A percentile compares a stretch with the other conserved stretches of the same genome.
Evolutionary conservation across 1,139 yeast species (phyloP).

Genomic region (Yamadazyma dendronema): DNA sequence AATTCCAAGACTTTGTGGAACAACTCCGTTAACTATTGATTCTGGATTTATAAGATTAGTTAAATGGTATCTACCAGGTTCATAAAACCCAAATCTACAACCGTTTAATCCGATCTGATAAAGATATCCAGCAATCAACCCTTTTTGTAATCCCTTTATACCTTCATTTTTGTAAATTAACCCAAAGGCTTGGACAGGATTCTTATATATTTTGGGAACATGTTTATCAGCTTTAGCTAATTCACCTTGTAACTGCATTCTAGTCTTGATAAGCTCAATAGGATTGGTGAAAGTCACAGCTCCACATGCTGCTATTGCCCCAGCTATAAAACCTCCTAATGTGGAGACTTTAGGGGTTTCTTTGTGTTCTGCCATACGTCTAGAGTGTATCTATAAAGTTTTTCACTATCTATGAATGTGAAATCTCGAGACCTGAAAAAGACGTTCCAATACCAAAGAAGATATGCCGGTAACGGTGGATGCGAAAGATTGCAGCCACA

Average conservation of each 20-base stretch:
- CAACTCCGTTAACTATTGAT: slow-evolving; percentile 32
- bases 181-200: slow-evolving; percentile 80
- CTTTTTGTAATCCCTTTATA: slow-evolving; percentile 82
- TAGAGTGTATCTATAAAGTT: not conserved
- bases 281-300: slow-evolving; percentile 98
- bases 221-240: slow-evolving; percentile 50
- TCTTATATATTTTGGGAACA: slow-evolving; percentile 61
- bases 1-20: slow-evolving; percentile 58
- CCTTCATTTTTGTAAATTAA: slow-evolving; percentile 84
- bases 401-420: not conserved
- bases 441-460: not conserved
- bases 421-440: not conserved
- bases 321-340: slow-evolving; percentile 85
- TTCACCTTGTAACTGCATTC: slow-evolving; percentile 97
- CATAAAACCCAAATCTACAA: slow-evolving; percentile 89
- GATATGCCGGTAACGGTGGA: not conserved
- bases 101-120: slow-evolving; percentile 93
- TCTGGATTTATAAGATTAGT: slow-evolving; percentile 59
- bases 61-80: slow-evolving; percentile 68
- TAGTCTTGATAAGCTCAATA: slow-evolving; percentile 85
- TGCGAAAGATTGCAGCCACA: not conserved
- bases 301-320: slow-evolving; percentile 95
- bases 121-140: slow-evolving; percentile 75
- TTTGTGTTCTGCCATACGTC: slow-evolving; percentile 6
- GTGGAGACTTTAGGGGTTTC: slow-evolving; percentile 47